phyloP scores from a whole-genome alignment of 805 yeast genomes.

The Cyberlindnera nakhonratchasimensis region DNA sequence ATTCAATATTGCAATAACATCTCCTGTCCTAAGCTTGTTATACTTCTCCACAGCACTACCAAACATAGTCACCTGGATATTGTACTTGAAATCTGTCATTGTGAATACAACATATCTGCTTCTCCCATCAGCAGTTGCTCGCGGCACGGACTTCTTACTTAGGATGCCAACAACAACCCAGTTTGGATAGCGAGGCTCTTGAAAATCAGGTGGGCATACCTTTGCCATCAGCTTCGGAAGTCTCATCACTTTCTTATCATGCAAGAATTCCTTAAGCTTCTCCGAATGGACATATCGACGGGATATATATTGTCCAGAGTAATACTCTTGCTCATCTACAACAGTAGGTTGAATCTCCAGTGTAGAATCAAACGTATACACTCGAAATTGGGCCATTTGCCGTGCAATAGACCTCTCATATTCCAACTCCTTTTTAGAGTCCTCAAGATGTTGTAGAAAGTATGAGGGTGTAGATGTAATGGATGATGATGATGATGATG shows the following conservation, averaged over 20 bases:
- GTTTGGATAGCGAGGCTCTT: slow-evolving; percentile 67
- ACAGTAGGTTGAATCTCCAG: slow-evolving; percentile 27
- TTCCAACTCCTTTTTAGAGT: slow-evolving; percentile 26
- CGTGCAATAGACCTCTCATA: slow-evolving; percentile 22
- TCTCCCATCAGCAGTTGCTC: slow-evolving; percentile 37
- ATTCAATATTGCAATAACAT: slow-evolving; percentile 68
- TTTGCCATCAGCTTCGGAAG: slow-evolving; percentile 60
- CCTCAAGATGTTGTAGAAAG: slow-evolving; percentile 32
- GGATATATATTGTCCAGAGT: slow-evolving; percentile 40
- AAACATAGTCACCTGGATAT: slow-evolving; percentile 58
- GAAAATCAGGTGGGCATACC: slow-evolving; percentile 63
- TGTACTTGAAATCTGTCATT: slow-evolving; percentile 64
- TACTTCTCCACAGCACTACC: slow-evolving; percentile 65
- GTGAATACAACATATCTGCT: slow-evolving; percentile 57
- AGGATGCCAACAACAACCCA: slow-evolving; percentile 81
- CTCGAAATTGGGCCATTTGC: slow-evolving; percentile 33
- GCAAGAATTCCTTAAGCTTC: slow-evolving; percentile 36
- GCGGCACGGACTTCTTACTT: slow-evolving; percentile 51
- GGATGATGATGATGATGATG: slow-evolving; percentile 9
- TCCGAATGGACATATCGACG: slow-evolving; percentile 44
- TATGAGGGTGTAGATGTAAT: slow-evolving; percentile 26
- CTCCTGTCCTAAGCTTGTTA: slow-evolving; percentile 75
- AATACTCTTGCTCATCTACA: slow-evolving; percentile 44
- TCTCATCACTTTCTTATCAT: slow-evolving; percentile 51
- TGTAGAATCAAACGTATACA: slow-evolving; percentile 36